Evolutionary conservation across 2,329 filamentous ascomycete genomes (phyloP).

Genomic region (Sporothrix mexicana): DNA sequence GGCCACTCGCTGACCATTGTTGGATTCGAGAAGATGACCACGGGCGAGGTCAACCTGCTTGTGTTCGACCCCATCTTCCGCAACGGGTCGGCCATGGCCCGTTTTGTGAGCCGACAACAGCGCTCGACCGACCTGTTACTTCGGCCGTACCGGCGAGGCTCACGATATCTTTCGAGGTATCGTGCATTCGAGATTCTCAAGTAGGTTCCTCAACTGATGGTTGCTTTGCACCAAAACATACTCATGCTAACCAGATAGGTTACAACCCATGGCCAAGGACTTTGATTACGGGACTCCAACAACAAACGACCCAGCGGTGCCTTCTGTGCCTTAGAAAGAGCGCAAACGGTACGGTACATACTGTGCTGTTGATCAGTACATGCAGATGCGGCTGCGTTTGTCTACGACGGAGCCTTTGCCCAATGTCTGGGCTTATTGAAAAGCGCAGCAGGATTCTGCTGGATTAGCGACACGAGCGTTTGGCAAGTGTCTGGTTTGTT

Average conservation of each 20-base stretch:
- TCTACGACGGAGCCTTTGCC: too few relatives aligned
- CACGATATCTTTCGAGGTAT: conserved; percentile 70
- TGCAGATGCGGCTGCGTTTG: too few relatives aligned
- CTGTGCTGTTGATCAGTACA: not conserved
- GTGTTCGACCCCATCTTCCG: conserved; percentile 89
- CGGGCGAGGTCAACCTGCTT: conserved; percentile 72
- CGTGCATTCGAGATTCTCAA: conserved; percentile 79
- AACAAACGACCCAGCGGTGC: not conserved
- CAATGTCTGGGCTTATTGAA: too few relatives aligned
- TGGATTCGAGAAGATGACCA: conserved; percentile 73
- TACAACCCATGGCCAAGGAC: conserved; percentile 22
- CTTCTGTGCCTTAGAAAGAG: not conserved
- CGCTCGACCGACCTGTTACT: conserved; percentile 61
- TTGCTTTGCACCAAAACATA: too few relatives aligned
- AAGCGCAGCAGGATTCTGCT: not conserved
- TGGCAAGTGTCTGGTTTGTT: not conserved
- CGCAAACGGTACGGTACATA: not conserved
- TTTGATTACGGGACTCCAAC: not conserved
- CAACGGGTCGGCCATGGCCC: conserved; percentile 67
- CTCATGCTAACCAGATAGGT: not conserved
- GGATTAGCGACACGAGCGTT: not conserved
- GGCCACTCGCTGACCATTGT: conserved; percentile 91
- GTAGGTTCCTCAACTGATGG: conserved; percentile 52
- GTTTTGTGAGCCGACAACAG: conserved; percentile 58
- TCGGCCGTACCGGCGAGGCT: conserved; percentile 74